A percentile compares a stretch with the other conserved stretches of the same genome.
phyloP scores from a whole-genome alignment of 495 filamentous ascomycete genomes.

The Viridothelium virens region DNA sequence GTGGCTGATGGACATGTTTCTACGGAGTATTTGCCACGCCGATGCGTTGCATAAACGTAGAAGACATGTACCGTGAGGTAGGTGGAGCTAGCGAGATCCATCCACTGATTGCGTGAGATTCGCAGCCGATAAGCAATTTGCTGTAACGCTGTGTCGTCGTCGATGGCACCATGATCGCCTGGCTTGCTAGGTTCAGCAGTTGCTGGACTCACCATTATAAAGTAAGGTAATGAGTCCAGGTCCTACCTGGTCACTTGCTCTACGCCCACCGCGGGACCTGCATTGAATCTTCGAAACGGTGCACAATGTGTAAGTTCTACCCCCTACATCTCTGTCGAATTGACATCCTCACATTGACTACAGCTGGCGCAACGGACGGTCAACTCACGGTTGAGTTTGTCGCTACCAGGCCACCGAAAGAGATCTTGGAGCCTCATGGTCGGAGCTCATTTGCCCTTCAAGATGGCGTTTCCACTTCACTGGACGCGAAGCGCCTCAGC shows the following conservation, averaged over 20 bases:
- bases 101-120: not conserved
- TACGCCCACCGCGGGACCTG: not conserved
- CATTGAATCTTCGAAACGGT: not conserved
- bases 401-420: conserved; percentile 24
- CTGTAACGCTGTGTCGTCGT: not conserved
- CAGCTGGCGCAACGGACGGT: conserved; percentile 8
- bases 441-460: conserved; percentile 26
- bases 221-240: not conserved
- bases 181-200: not conserved
- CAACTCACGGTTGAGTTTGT: conserved; percentile 20
- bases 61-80: not conserved
- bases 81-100: not conserved
- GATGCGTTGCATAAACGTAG: not conserved
- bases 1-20: not conserved
- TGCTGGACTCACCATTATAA: not conserved
- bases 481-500: conserved; percentile 41
- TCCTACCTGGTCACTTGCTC: not conserved
- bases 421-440: conserved; percentile 27
- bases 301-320: conserved; percentile 1
- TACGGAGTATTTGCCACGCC: not conserved
- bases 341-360: not conserved
- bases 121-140: conserved; percentile 3
- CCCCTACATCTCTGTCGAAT: not conserved
- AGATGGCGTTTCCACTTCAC: conserved; percentile 18
- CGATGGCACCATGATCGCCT: not conserved